Percentiles rank a stretch among this genome's conserved stretches.
Conservation (phyloP, 83 land plant genomes). For the Diphasiastrum complanatum region DNA sequence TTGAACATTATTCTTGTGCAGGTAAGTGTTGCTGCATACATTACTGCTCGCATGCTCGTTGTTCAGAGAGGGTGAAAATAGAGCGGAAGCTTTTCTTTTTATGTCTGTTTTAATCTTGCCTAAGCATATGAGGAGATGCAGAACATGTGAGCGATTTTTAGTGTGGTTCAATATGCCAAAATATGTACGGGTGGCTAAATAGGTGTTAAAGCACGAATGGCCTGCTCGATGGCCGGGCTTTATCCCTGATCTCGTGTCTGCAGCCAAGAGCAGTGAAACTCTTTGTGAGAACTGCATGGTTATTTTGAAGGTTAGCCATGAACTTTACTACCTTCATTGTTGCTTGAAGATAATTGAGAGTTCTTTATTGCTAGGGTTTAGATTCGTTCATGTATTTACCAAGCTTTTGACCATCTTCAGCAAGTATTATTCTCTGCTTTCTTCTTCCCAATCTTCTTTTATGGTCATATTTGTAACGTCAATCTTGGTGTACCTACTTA, state of each 20-base stretch:
- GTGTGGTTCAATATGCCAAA: not conserved
- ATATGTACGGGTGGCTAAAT: not conserved
- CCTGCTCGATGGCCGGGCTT: conserved; percentile 91
- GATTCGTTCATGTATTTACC: no score
- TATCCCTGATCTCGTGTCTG: conserved; percentile 93
- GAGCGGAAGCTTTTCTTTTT: not conserved
- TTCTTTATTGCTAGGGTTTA: no score
- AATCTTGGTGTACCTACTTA: no score
- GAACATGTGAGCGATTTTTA: not conserved
- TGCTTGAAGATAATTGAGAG: no score
- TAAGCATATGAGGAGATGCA: not conserved
- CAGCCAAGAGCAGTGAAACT: conserved; percentile 96
- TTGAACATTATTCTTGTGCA: conserved; percentile 91
- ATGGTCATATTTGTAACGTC: no score
- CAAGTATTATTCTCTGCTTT: no score
- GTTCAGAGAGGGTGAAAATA: not conserved
- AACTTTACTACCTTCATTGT: no score
- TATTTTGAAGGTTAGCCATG: conserved; percentile 94
- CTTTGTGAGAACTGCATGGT: conserved; percentile 99
- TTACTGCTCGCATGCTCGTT: not conserved
- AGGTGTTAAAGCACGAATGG: conserved; percentile 99
- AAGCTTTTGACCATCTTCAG: no score
- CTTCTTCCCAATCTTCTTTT: no score
- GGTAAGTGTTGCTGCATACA: conserved; percentile 28
- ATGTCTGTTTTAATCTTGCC: no score